These are phyloP conservation scores for Penicillium paneum DNA, from an alignment of 2,329 filamentous ascomycete species.

Conservation along the genomic window DNA sequence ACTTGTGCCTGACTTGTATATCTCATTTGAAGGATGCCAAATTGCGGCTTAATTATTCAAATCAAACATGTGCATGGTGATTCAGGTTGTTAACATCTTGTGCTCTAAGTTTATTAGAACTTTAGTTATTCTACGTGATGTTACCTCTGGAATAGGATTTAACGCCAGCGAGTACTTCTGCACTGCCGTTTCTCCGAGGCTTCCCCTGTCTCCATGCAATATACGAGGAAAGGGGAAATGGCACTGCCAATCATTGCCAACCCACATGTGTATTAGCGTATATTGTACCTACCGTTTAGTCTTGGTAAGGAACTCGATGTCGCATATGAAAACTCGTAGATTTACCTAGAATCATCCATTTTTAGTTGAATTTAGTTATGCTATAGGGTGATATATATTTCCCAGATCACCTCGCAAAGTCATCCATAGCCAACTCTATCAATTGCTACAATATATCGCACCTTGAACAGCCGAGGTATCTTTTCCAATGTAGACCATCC, in stretches of 20 bases:
- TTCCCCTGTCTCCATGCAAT: not conserved
- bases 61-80: not conserved
- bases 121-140: not conserved
- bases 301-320: not conserved
- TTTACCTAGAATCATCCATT: not conserved
- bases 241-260: not conserved
- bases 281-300: not conserved
- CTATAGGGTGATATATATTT: not conserved
- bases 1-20: constrained; percentile 2
- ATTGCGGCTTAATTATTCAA: not conserved
- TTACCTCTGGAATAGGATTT: not conserved
- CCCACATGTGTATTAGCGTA: not conserved
- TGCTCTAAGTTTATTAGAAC: not conserved
- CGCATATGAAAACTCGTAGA: not conserved
- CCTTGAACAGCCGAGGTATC: not conserved
- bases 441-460: not conserved
- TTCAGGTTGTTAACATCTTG: not conserved
- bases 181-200: not conserved
- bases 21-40: not conserved
- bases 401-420: not conserved
- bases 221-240: not conserved
- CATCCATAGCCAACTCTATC: not conserved
- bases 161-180: not conserved
- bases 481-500: constrained; percentile 6
- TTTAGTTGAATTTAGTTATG: not conserved